Evolutionary conservation across 75 land plant species (phyloP), one percentile per base, ranked within the genome.

Genomic region (Gnetum montanum): DNA sequence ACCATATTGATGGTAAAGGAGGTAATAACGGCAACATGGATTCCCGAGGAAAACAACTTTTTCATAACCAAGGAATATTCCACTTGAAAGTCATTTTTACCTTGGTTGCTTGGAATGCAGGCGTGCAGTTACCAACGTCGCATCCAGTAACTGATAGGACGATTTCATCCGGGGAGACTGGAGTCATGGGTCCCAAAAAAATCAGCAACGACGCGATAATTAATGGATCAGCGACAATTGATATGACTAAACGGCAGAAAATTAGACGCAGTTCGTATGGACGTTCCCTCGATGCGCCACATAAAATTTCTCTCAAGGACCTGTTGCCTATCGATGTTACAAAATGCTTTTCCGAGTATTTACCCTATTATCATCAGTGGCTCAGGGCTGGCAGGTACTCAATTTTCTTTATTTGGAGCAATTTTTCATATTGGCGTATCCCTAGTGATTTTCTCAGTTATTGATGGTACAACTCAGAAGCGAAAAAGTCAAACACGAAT

Each of bases 341-440:
- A 24, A 47, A 45, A 31, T 31, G 37, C 66, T 8, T 48, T 41
- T 34, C 59, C 26, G 46, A 65, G 48, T 53, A 67, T 40, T 37
- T 69, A 8, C 54, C 54, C 25, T 15, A 64, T 34, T 85, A 85
- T 56, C 56, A 69, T 27, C 53, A 55, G 29, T 65, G 72, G 43
- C 59, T 85, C 43, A 71, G 63, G 54, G 76, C 55, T 53, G 82
- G 74, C 40, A 85, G 90, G 90, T 82, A 74, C 34, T 12, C 45
- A 27, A 43, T 22, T 58, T 12, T 26, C 16, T 34, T 4, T 44
- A 13, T 30, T 28, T 26, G 51, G 29, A 46, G 18, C 25, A 40
- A 23, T 30, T 54, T 19, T 41, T 24, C 34, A 28, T 29, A 31
- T 1, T 28, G 7, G 38, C 6, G n/a, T 18, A 10, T n/a, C 12